Conservation (phyloP, 2,329 filamentous ascomycete genomes). For the Colletotrichum aenigma region DNA sequence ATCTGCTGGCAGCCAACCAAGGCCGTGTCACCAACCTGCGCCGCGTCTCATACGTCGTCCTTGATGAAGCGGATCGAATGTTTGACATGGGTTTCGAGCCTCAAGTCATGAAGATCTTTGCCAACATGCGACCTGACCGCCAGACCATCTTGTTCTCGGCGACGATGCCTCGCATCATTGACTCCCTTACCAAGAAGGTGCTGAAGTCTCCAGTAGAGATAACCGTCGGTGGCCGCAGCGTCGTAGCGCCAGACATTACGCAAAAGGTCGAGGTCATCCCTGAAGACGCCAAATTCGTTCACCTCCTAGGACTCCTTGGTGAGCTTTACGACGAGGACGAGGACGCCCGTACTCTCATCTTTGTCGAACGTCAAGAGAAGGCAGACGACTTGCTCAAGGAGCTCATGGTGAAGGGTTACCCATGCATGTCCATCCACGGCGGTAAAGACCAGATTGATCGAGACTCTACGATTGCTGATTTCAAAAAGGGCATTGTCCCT, state of each 20-base stretch:
- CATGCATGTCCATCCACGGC: conserved; percentile 91
- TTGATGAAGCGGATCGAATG: conserved; percentile 98
- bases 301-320: conserved; percentile 84
- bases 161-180: conserved; percentile 93
- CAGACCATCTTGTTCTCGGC: conserved; percentile 97
- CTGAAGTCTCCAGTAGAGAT: conserved; percentile 88
- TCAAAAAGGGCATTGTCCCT: conserved; percentile 88
- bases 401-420: conserved; percentile 82
- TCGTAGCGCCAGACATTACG: conserved; percentile 88
- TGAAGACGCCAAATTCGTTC: conserved; percentile 82
- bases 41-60: conserved; percentile 89
- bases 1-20: conserved; percentile 89
- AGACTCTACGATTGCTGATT: conserved; percentile 90
- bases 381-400: conserved; percentile 81
- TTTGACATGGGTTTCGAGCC: conserved; percentile 99
- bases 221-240: conserved; percentile 85
- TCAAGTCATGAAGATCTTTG: conserved; percentile 95
- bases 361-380: conserved; percentile 91
- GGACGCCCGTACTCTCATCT: conserved; percentile 87
- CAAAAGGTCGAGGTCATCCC: conserved; percentile 89
- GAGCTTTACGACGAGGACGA: conserved; percentile 87
- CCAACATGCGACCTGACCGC: conserved; percentile 87
- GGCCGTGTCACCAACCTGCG: conserved; percentile 92
- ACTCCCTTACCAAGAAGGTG: conserved; percentile 87
- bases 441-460: conserved; percentile 93